A percentile compares a stretch with the other conserved stretches of the same genome.
Evolutionary conservation across 306 rosid genomes (phyloP).

Genomic region (Prinsepia uniflora): DNA sequence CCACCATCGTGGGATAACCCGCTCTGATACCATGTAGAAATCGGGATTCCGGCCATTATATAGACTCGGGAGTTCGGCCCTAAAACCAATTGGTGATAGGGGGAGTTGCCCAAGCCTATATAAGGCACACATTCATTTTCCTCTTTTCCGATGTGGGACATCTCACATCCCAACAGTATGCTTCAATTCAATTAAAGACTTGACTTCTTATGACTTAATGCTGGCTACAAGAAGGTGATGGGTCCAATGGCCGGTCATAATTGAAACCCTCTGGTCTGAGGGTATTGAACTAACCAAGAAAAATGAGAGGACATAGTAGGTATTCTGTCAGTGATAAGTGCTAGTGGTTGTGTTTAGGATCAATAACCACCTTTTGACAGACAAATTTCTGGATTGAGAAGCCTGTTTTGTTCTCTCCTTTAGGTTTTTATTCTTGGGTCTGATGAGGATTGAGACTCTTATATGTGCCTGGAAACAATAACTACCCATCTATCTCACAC

Average conservation of each 20-base stretch:
- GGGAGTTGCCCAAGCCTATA: too few relatives aligned
- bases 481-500: neutral
- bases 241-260: neutral
- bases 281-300: neutral
- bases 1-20: too few relatives aligned
- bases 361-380: neutral
- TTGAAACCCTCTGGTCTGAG: neutral
- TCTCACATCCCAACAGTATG: too few relatives aligned
- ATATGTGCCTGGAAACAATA: neutral
- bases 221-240: neutral
- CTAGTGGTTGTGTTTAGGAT: neutral
- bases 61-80: too few relatives aligned
- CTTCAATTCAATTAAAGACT: neutral
- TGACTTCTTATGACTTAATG: neutral
- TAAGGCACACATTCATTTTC: too few relatives aligned
- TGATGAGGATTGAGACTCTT: neutral
- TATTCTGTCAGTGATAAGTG: neutral
- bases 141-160: too few relatives aligned
- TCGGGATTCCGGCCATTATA: too few relatives aligned
- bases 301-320: neutral
- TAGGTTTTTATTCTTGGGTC: neutral
- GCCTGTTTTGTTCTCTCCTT: neutral
- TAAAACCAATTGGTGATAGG: too few relatives aligned
- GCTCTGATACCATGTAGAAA: too few relatives aligned
- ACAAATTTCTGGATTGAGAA: neutral